phyloP scores from a whole-genome alignment of 1,139 yeast species.

The Ashbya aceris region DNA sequence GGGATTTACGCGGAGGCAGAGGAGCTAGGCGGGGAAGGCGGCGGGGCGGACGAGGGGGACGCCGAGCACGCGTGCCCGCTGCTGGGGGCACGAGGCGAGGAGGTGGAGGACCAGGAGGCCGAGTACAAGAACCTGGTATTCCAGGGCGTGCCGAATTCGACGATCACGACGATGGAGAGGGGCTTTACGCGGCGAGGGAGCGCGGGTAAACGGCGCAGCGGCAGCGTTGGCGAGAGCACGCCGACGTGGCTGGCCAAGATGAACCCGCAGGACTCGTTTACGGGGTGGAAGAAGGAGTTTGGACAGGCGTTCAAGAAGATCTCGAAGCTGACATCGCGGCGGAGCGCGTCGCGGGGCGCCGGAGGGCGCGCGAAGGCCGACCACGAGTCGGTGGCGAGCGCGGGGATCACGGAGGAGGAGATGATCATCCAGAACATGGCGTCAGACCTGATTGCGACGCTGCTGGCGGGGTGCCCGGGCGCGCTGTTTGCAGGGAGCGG shows the following conservation, averaged over 20 bases:
- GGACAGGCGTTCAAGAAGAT: conserved; percentile 23
- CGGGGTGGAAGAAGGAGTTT: conserved; percentile 26
- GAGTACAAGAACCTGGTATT: conserved; percentile 19
- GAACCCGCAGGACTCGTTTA: conserved; percentile 13
- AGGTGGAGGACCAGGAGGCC: conserved; percentile 20
- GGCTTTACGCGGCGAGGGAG: background rate
- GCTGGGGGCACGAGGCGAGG: conserved; percentile 13
- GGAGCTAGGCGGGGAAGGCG: conserved; percentile 6
- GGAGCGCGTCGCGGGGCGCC: conserved; percentile 3
- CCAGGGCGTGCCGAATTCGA: conserved; percentile 24
- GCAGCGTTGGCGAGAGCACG: conserved; percentile 8
- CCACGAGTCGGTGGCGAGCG: conserved; percentile 3
- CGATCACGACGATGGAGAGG: conserved; percentile 4
- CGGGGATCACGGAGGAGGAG: conserved; percentile 14
- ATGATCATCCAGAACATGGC: conserved; percentile 40
- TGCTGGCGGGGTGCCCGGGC: conserved; percentile 71
- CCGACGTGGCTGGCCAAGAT: conserved; percentile 5
- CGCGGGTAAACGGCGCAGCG: background rate
- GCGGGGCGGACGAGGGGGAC: background rate
- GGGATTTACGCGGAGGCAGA: conserved; percentile 17
- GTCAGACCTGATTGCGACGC: conserved; percentile 51
- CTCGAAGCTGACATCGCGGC: conserved; percentile 17
- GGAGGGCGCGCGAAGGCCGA: background rate
- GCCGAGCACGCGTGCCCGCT: background rate
- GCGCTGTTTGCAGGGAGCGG: conserved; percentile 68